These are phyloP conservation scores for Hymenoscyphus repandus DNA, from an alignment of 2,329 filamentous ascomycete species.

Conservation along the genomic window DNA sequence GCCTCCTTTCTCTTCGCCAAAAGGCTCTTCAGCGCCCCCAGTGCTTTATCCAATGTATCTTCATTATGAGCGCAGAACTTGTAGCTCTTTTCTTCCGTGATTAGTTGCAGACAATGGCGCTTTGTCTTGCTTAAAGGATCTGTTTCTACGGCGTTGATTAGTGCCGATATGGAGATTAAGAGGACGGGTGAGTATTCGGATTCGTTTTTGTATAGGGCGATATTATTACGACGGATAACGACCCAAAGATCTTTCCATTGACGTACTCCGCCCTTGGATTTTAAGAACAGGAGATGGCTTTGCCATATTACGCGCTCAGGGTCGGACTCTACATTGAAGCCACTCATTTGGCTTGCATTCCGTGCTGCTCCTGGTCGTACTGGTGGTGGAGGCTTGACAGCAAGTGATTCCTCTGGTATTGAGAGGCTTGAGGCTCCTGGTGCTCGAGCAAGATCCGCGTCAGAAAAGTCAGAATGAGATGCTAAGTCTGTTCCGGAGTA, in stretches of 20 bases:
- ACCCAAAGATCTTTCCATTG: constrained; percentile 97
- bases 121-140: constrained; percentile 83
- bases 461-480: constrained; percentile 84
- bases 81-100: constrained; percentile 84
- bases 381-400: constrained; percentile 28
- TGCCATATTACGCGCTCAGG: constrained; percentile 91
- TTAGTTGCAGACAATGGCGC: constrained; percentile 82
- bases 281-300: constrained; percentile 80
- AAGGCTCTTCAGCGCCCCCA: constrained; percentile 88
- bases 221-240: constrained; percentile 76
- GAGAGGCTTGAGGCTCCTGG: constrained; percentile 27
- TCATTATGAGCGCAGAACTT: constrained; percentile 75
- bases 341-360: constrained; percentile 61
- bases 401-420: constrained; percentile 28
- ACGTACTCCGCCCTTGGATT: constrained; percentile 74
- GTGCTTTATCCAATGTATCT: constrained; percentile 73
- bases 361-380: constrained; percentile 38
- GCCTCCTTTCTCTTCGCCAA: constrained; percentile 62
- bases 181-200: constrained; percentile 82
- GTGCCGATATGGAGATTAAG: constrained; percentile 69
- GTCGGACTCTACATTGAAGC: constrained; percentile 51
- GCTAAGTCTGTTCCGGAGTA: constrained; percentile 66
- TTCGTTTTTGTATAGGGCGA: constrained; percentile 91
- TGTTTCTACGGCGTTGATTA: constrained; percentile 90
- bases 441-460: constrained; percentile 46